Conservation (phyloP, 495 filamentous ascomycete genomes). For the Xylaria cubensis region DNA sequence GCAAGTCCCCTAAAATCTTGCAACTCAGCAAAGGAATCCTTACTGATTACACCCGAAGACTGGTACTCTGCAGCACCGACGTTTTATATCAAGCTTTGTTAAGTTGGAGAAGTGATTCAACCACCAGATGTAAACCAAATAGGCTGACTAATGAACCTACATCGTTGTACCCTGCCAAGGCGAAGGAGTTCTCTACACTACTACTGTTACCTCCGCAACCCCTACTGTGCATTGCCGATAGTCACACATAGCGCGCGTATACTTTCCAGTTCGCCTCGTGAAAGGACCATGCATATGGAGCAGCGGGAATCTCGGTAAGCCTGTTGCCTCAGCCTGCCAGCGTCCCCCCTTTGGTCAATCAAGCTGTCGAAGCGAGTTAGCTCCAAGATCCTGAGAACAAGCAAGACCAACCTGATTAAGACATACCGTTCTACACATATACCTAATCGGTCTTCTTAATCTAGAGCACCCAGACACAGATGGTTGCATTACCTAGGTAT, state of each 20-base stretch:
- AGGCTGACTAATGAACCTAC: slow-evolving; percentile 16
- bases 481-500: not conserved
- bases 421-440: not conserved
- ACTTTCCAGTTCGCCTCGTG: not conserved
- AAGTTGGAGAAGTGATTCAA: not conserved
- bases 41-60: not conserved
- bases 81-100: not conserved
- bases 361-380: slow-evolving; percentile 11
- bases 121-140: not conserved
- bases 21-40: not conserved
- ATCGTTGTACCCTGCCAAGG: slow-evolving; percentile 11
- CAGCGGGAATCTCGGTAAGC: slow-evolving; percentile 22
- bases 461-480: not conserved
- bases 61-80: not conserved
- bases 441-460: slow-evolving; percentile 1
- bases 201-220: slow-evolving; percentile 9
- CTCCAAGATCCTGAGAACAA: not conserved
- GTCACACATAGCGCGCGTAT: not conserved
- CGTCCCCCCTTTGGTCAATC: not conserved
- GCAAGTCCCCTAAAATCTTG: not conserved
- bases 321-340: not conserved
- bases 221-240: slow-evolving; percentile 17
- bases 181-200: slow-evolving; percentile 14
- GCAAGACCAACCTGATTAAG: slow-evolving; percentile 3
- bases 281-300: slow-evolving; percentile 26